Conservation (phyloP, 768 basidiomycete genomes). For the Pleurotus tuber-regium region DNA sequence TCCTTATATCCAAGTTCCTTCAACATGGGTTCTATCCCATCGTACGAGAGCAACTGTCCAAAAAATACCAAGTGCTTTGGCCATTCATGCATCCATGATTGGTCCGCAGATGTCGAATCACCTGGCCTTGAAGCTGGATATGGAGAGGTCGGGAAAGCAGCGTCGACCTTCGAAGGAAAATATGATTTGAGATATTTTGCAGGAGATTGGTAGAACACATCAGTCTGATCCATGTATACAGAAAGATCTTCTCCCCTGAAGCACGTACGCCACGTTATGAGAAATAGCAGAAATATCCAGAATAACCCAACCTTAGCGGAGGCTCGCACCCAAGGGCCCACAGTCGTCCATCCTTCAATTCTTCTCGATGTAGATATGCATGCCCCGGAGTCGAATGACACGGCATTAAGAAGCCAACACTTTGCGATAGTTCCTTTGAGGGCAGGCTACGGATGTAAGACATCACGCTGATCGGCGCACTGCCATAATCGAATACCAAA, state of each 20-base stretch:
- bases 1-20: slow-evolving; percentile 58
- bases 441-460: slow-evolving; percentile 61
- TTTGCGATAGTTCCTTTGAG: slow-evolving; percentile 38
- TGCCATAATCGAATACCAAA: slow-evolving; percentile 70
- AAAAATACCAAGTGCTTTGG: slow-evolving; percentile 83
- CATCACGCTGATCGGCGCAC: slow-evolving; percentile 76
- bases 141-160: slow-evolving; percentile 62
- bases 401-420: slow-evolving; percentile 86
- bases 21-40: slow-evolving; percentile 47
- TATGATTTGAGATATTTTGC: slow-evolving; percentile 56
- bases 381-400: slow-evolving; percentile 97
- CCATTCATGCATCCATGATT: slow-evolving; percentile 77
- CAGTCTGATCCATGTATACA: slow-evolving; percentile 77
- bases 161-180: slow-evolving; percentile 66
- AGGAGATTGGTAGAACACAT: slow-evolving; percentile 77
- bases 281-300: background rate
- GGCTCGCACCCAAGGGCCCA: slow-evolving; percentile 96
- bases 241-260: slow-evolving; percentile 47
- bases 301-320: slow-evolving; percentile 66
- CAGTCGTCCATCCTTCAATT: slow-evolving; percentile 50
- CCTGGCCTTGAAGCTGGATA: slow-evolving; percentile 52
- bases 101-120: slow-evolving; percentile 29
- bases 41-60: slow-evolving; percentile 63
- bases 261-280: slow-evolving; percentile 12
- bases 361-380: slow-evolving; percentile 74